Evolutionary conservation across 768 basidiomycete species (phyloP).

Genomic region (Amanita phalloides): DNA sequence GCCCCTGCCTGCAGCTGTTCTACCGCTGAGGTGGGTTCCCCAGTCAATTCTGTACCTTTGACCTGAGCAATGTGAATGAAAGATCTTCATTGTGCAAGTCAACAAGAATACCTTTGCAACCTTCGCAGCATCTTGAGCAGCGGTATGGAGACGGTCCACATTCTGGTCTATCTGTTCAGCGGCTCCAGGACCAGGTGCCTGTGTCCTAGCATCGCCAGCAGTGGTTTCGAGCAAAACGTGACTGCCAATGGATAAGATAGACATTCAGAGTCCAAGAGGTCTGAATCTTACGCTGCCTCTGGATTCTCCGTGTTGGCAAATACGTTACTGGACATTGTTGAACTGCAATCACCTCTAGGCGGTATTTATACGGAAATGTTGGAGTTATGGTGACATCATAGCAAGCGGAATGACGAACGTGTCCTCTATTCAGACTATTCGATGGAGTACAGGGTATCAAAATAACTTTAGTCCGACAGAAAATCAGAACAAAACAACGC

Average conservation of each 20-base stretch:
- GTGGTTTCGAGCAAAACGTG: conserved; percentile 35
- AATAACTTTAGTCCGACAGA: conserved; percentile 1
- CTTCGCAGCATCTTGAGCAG: conserved; percentile 39
- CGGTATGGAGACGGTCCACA: conserved; percentile 23
- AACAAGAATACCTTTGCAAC: conserved; percentile 33
- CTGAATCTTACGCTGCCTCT: not conserved
- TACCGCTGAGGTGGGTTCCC: conserved; percentile 17
- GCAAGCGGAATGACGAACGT: not conserved
- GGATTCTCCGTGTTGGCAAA: not conserved
- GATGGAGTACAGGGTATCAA: conserved; percentile 1
- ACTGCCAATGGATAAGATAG: conserved; percentile 10
- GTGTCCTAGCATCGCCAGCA: conserved; percentile 39
- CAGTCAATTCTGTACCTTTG: conserved; percentile 17
- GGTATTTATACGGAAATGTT: not conserved
- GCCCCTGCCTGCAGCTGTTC: conserved; percentile 25
- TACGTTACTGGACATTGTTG: not conserved
- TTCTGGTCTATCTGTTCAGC: conserved; percentile 33
- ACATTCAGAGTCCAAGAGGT: not conserved
- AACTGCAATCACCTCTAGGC: not conserved
- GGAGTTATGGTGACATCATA: not conserved
- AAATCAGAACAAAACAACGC: not conserved
- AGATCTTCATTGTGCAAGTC: not conserved
- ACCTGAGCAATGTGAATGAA: conserved; percentile 20
- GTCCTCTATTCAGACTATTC: not conserved
- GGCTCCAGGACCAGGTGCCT: conserved; percentile 30